These are phyloP conservation scores for Dendryphion nanum DNA, from an alignment of 2,329 filamentous ascomycete species.

Conservation along the genomic window DNA sequence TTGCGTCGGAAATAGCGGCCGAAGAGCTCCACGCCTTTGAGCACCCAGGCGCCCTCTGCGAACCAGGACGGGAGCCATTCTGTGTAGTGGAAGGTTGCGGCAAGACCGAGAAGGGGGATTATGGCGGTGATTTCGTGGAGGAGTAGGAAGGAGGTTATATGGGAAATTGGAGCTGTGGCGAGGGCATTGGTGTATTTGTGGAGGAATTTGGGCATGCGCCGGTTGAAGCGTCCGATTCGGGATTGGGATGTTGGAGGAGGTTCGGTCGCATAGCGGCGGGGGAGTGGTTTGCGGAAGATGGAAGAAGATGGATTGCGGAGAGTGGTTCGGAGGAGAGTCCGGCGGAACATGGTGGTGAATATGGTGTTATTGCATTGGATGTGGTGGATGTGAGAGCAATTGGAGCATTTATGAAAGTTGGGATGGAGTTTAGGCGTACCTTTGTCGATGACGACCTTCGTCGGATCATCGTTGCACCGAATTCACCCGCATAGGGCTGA, in stretches of 20 bases:
- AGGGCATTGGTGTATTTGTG: slow-evolving; percentile 69
- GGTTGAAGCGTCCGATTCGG: slow-evolving; percentile 36
- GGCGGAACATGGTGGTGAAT: slow-evolving; percentile 11
- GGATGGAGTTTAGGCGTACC: no score
- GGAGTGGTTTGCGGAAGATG: slow-evolving; percentile 5
- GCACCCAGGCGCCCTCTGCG: slow-evolving; percentile 52
- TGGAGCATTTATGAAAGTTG: no score
- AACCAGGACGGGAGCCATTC: slow-evolving; percentile 66
- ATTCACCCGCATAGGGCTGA: slow-evolving; percentile 4
- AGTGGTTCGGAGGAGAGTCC: slow-evolving; percentile 6
- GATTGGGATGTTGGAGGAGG: slow-evolving; percentile 21
- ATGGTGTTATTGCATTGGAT: no score
- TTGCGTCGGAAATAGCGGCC: slow-evolving; percentile 75
- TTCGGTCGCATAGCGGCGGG: slow-evolving; percentile 17
- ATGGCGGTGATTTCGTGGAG: slow-evolving; percentile 91
- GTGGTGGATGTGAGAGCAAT: no score
- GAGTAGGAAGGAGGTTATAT: slow-evolving; percentile 81
- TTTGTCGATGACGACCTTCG: neutral
- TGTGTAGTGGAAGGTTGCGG: slow-evolving; percentile 76
- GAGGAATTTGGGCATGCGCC: slow-evolving; percentile 60
- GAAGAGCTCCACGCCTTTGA: slow-evolving; percentile 69
- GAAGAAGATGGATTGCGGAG: slow-evolving; percentile 3
- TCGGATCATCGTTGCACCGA: slow-evolving; percentile 1
- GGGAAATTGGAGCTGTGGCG: slow-evolving; percentile 73
- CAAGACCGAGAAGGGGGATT: slow-evolving; percentile 72